These are phyloP conservation scores for Claviceps lovelessii DNA, from an alignment of 2,329 filamentous ascomycete species.

Conservation along the genomic window DNA sequence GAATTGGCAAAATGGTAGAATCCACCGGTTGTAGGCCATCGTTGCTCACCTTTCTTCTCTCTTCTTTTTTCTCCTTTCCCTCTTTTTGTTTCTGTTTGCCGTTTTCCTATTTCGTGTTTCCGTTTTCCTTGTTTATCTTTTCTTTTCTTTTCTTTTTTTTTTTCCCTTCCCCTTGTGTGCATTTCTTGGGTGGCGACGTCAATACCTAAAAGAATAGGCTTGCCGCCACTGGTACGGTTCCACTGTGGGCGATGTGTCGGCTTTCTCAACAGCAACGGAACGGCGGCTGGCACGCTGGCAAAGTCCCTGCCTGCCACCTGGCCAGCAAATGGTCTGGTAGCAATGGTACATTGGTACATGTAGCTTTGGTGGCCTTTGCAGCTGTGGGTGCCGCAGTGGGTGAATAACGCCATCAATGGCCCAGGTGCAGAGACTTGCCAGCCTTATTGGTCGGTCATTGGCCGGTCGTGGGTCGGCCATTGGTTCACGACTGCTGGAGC, in stretches of 20 bases:
- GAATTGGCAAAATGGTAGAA: no score
- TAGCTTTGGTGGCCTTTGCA: background rate
- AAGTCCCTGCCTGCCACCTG: background rate
- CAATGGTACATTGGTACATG: background rate
- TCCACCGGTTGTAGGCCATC: no score
- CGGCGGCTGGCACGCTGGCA: background rate
- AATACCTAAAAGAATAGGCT: background rate
- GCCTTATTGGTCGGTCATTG: background rate
- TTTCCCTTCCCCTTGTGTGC: no score
- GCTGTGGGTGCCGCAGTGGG: background rate
- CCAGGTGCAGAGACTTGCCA: background rate
- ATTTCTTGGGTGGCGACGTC: background rate
- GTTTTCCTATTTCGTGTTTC: no score
- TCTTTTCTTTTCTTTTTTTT: no score
- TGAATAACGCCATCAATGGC: background rate
- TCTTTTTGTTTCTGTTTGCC: no score
- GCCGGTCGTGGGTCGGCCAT: background rate
- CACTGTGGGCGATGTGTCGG: background rate
- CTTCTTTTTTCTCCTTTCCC: no score
- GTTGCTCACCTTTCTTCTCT: no score
- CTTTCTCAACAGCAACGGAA: background rate
- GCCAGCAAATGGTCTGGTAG: background rate
- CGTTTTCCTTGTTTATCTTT: no score
- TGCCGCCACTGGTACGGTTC: background rate
- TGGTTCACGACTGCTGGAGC: background rate